phyloP scores from a whole-genome alignment of 1,139 yeast genomes.

The Trichomonascaceae sp. region DNA sequence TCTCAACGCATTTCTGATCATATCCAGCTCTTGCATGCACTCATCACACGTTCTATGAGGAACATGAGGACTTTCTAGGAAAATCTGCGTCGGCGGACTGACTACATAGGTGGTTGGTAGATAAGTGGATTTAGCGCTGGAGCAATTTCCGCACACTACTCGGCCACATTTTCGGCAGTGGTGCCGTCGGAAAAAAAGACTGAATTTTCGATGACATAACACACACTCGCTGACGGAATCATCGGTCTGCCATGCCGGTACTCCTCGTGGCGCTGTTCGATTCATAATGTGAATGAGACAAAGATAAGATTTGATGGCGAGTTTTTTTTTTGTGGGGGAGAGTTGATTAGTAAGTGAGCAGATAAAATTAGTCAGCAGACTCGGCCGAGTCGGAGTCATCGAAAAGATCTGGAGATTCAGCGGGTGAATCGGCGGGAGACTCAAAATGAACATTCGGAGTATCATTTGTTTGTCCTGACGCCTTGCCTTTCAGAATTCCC shows the following conservation, averaged over 20 bases:
- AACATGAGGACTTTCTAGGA: slow-evolving; percentile 44
- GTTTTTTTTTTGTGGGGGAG: background rate
- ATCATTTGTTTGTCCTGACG: slow-evolving; percentile 24
- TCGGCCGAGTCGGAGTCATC: background rate
- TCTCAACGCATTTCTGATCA: slow-evolving; percentile 40
- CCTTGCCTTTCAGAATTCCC: slow-evolving; percentile 45
- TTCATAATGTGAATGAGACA: slow-evolving; percentile 1
- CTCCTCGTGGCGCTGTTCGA: slow-evolving; percentile 23
- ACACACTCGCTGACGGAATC: slow-evolving; percentile 52
- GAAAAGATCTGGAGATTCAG: background rate
- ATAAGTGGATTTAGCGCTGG: slow-evolving; percentile 42
- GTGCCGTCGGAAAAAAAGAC: slow-evolving; percentile 73
- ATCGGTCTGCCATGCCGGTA: slow-evolving; percentile 78
- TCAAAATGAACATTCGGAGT: slow-evolving; percentile 35
- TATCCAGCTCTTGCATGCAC: slow-evolving; percentile 57
- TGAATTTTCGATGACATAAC: slow-evolving; percentile 52
- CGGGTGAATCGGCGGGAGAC: slow-evolving; percentile 6
- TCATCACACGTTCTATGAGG: slow-evolving; percentile 66
- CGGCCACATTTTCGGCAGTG: slow-evolving; percentile 83
- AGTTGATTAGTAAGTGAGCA: background rate
- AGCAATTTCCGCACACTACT: slow-evolving; percentile 65
- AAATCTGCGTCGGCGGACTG: slow-evolving; percentile 41
- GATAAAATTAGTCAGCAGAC: background rate
- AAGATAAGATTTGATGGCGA: background rate
- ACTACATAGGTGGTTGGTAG: slow-evolving; percentile 47